phyloP scores from a whole-genome alignment of 2,329 filamentous ascomycete species.

The Hypoxylon sp. region DNA sequence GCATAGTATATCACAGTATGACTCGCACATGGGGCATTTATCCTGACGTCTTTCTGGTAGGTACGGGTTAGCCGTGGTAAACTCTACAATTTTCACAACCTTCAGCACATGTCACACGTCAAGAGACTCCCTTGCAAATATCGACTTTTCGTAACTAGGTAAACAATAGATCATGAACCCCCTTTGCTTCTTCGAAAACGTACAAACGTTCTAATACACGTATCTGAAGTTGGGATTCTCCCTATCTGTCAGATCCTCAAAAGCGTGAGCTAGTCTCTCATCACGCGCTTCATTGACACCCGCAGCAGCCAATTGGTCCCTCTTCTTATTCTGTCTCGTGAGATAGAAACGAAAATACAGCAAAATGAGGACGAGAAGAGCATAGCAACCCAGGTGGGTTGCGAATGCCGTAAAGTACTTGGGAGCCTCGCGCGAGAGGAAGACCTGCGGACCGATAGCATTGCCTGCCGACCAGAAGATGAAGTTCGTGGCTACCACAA shows the following conservation, averaged over 20 bases:
- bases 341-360: conserved; percentile 70
- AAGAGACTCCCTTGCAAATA: too few relatives aligned
- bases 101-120: too few relatives aligned
- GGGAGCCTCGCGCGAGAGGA: conserved; percentile 70
- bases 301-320: conserved; percentile 48
- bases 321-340: conserved; percentile 63
- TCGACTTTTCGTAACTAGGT: not conserved
- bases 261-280: conserved; percentile 48
- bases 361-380: conserved; percentile 68
- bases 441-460: conserved; percentile 75
- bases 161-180: not conserved
- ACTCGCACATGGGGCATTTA: too few relatives aligned
- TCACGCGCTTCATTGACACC: conserved; percentile 49
- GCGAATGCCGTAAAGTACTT: conserved; percentile 77
- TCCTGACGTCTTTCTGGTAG: too few relatives aligned
- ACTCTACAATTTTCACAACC: too few relatives aligned
- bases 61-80: too few relatives aligned
- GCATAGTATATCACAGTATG: too few relatives aligned
- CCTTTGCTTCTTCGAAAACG: not conserved
- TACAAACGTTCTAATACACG: conserved; percentile 44
- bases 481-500: conserved; percentile 77
- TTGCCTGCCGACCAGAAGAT: conserved; percentile 77
- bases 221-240: conserved; percentile 55
- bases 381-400: conserved; percentile 77
- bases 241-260: conserved; percentile 54